Conservation (phyloP, 352 stramenopile species). For the Phytophthora sp. region DNA sequence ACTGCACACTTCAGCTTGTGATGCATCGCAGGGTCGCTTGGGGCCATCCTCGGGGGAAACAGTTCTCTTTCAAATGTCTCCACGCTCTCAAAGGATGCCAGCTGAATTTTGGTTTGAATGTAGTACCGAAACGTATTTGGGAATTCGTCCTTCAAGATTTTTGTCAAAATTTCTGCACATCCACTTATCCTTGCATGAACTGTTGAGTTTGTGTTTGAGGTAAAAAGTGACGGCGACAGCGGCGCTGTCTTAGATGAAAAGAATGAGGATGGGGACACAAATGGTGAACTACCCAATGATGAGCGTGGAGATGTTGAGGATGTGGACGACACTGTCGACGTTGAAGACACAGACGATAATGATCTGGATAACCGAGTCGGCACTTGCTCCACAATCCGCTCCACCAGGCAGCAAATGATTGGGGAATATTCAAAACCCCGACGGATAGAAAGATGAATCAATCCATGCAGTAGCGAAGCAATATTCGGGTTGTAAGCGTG, state of each 20-base stretch:
- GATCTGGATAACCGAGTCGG: slow-evolving; percentile 38
- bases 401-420: slow-evolving; percentile 61
- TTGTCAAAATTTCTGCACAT: slow-evolving; percentile 71
- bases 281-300: slow-evolving; percentile 30
- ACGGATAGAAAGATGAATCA: slow-evolving; percentile 69
- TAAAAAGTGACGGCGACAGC: slow-evolving; percentile 47
- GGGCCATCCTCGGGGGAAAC: slow-evolving; percentile 56
- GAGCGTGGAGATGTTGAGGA: slow-evolving; percentile 45
- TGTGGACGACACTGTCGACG: slow-evolving; percentile 52
- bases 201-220: slow-evolving; percentile 38
- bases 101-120: slow-evolving; percentile 67
- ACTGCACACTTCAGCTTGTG: slow-evolving; percentile 61
- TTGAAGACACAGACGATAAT: slow-evolving; percentile 45
- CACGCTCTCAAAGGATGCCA: slow-evolving; percentile 80
- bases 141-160: slow-evolving; percentile 71
- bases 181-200: slow-evolving; percentile 62
- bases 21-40: slow-evolving; percentile 62
- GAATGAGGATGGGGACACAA: slow-evolving; percentile 31
- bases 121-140: slow-evolving; percentile 83
- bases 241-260: slow-evolving; percentile 32
- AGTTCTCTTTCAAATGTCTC: slow-evolving; percentile 72
- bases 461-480: slow-evolving; percentile 60
- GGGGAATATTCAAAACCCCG: slow-evolving; percentile 46
- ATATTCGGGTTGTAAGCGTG: slow-evolving; percentile 76
- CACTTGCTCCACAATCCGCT: slow-evolving; percentile 53